phyloP scores from a whole-genome alignment of 1,139 yeast genomes.

The Suhomyces panamericanus region DNA sequence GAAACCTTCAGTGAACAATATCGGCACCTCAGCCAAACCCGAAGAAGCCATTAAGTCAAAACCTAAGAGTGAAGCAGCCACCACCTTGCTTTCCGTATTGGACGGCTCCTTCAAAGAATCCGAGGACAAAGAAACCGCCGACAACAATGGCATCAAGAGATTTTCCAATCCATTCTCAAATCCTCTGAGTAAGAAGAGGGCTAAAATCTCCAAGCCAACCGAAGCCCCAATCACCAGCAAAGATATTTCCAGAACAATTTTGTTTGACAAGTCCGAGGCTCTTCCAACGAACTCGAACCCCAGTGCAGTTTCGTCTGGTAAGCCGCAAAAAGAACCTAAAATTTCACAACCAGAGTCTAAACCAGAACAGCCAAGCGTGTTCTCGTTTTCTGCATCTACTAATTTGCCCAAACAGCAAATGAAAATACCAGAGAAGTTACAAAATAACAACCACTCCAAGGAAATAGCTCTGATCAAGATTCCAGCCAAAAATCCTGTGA shows the following conservation, averaged over 20 bases:
- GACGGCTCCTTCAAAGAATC: conserved; percentile 35
- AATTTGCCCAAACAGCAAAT: too few relatives aligned
- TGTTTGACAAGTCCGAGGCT: conserved; percentile 35
- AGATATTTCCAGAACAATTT: conserved; percentile 39
- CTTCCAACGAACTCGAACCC: conserved; percentile 16
- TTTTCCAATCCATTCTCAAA: conserved; percentile 57
- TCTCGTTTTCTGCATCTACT: too few relatives aligned
- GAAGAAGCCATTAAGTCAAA: conserved; percentile 4
- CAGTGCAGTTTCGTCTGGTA: not conserved
- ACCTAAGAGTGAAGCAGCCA: conserved; percentile 63
- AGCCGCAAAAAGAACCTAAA: not conserved
- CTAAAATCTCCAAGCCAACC: conserved; percentile 4
- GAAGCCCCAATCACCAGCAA: conserved; percentile 30
- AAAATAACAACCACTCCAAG: too few relatives aligned
- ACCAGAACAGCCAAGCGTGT: too few relatives aligned
- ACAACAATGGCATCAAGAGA: conserved; percentile 23
- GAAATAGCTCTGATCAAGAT: too few relatives aligned
- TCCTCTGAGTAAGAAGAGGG: conserved; percentile 21
- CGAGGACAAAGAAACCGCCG: conserved; percentile 12
- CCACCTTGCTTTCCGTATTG: conserved; percentile 60
- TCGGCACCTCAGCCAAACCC: not conserved
- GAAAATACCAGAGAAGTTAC: too few relatives aligned
- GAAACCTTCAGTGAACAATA: too few relatives aligned
- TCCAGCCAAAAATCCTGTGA: not conserved
- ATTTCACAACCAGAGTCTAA: too few relatives aligned